Evolutionary conservation across 495 filamentous ascomycete genomes (phyloP).

Genomic region (Pyrenula massariospora): DNA sequence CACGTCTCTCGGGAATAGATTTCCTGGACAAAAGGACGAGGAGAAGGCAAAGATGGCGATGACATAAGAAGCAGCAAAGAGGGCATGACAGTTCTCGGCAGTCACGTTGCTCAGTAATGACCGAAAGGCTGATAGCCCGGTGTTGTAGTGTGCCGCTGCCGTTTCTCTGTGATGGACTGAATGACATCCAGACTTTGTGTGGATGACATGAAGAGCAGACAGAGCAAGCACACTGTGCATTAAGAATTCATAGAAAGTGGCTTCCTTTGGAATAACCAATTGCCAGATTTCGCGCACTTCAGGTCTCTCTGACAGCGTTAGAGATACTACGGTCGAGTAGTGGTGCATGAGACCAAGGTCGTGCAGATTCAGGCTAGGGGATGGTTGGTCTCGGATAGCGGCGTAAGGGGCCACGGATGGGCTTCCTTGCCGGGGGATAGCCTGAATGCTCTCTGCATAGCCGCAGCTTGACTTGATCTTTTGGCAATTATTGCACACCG

Average conservation of each 20-base stretch:
- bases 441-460: not conserved
- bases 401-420: not conserved
- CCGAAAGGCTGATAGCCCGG: not conserved
- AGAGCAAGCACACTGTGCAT: constrained; percentile 6
- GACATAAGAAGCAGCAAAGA: constrained; percentile 4
- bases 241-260: constrained; percentile 1
- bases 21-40: not conserved
- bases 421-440: too few relatives aligned
- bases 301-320: constrained; percentile 1
- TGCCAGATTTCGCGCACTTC: constrained; percentile 3
- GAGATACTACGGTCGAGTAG: constrained; percentile 2
- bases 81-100: constrained; percentile 1
- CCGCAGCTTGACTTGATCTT: not conserved
- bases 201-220: constrained; percentile 3
- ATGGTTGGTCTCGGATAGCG: not conserved
- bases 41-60: constrained; percentile 1
- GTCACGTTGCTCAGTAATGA: not conserved
- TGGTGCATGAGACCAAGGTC: constrained; percentile 6
- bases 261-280: constrained; percentile 3
- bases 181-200: not conserved
- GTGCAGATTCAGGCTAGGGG: not conserved
- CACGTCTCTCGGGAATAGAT: not conserved
- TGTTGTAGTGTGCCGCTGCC: not conserved
- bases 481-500: not conserved
- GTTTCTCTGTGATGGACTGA: not conserved